These are phyloP conservation scores for Podaxis rugospora DNA, from an alignment of 768 basidiomycete species.

Conservation along the genomic window DNA sequence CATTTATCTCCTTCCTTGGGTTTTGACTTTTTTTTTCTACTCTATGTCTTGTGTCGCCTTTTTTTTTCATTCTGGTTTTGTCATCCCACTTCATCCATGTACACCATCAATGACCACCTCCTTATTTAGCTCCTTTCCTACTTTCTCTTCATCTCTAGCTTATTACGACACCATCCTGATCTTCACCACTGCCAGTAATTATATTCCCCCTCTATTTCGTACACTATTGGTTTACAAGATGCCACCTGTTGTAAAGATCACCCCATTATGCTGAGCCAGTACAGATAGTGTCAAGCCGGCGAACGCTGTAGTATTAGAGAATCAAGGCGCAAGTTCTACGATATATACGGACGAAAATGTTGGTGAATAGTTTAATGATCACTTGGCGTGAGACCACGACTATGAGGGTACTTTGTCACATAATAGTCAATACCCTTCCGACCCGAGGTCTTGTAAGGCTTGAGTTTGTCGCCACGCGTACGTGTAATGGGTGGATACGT, in stretches of 20 bases:
- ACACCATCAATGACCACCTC: neutral
- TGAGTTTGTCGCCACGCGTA: slow-evolving; percentile 16
- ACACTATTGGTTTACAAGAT: neutral
- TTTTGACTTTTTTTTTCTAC: neutral
- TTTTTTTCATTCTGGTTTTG: neutral
- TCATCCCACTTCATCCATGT: neutral
- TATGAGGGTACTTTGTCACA: slow-evolving; percentile 39
- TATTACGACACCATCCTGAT: slow-evolving; percentile 16
- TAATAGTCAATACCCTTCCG: slow-evolving; percentile 41
- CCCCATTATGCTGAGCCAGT: neutral
- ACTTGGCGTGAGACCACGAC: slow-evolving; percentile 1
- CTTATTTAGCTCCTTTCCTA: neutral
- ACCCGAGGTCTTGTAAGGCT: slow-evolving; percentile 23
- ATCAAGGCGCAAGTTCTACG: neutral
- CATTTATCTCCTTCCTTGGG: neutral
- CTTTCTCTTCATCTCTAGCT: neutral
- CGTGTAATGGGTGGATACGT: slow-evolving; percentile 48
- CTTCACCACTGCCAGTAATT: slow-evolving; percentile 15
- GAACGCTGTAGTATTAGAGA: neutral
- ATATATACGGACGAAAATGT: neutral
- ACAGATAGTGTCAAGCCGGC: neutral
- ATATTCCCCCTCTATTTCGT: neutral
- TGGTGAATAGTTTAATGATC: slow-evolving; percentile 14
- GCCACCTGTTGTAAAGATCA: neutral
- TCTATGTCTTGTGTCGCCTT: neutral